Percentiles rank a stretch among this genome's conserved stretches.
These are phyloP conservation scores for Boletus smithii DNA, from an alignment of 1,284 basidiomycete genomes.

Conservation along the genomic window DNA sequence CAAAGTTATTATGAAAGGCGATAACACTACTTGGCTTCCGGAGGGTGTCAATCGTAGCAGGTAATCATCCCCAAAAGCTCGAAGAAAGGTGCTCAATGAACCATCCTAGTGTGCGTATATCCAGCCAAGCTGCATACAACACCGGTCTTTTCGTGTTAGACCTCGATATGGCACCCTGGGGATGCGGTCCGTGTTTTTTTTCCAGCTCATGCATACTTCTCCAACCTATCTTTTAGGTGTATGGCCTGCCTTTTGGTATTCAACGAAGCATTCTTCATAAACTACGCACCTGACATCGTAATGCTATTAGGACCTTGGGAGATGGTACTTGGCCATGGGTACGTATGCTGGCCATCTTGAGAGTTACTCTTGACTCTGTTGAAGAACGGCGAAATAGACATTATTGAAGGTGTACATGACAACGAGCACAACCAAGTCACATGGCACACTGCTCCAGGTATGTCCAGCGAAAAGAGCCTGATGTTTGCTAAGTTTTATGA, in stretches of 20 bases:
- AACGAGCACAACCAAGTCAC: slow-evolving; percentile 62
- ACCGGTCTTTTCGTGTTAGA: slow-evolving; percentile 55
- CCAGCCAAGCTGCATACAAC: slow-evolving; percentile 45
- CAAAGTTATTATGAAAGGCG: slow-evolving; percentile 70
- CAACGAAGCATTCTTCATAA: slow-evolving; percentile 34
- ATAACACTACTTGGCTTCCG: slow-evolving; percentile 55
- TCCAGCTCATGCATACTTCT: neutral
- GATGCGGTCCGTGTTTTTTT: slow-evolving; percentile 42
- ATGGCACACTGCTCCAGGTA: slow-evolving; percentile 53
- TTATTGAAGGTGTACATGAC: slow-evolving; percentile 62
- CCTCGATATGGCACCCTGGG: slow-evolving; percentile 52
- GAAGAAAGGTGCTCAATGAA: slow-evolving; percentile 1
- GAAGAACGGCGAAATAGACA: slow-evolving; percentile 63
- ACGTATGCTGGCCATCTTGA: slow-evolving; percentile 13
- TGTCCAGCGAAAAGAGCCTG: slow-evolving; percentile 3
- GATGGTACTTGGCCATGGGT: slow-evolving; percentile 48
- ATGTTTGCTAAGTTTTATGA: slow-evolving; percentile 10
- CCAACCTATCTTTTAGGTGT: slow-evolving; percentile 36
- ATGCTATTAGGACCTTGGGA: slow-evolving; percentile 34
- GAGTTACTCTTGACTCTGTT: slow-evolving; percentile 10
- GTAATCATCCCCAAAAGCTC: slow-evolving; percentile 33
- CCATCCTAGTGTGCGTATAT: slow-evolving; percentile 44
- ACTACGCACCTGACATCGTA: slow-evolving; percentile 11
- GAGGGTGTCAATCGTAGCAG: slow-evolving; percentile 55
- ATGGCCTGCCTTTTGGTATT: slow-evolving; percentile 53